Base-by-base conservation (phyloP, 176 grass and related monocot species). In the Tillandsia leiboldiana region DNA sequence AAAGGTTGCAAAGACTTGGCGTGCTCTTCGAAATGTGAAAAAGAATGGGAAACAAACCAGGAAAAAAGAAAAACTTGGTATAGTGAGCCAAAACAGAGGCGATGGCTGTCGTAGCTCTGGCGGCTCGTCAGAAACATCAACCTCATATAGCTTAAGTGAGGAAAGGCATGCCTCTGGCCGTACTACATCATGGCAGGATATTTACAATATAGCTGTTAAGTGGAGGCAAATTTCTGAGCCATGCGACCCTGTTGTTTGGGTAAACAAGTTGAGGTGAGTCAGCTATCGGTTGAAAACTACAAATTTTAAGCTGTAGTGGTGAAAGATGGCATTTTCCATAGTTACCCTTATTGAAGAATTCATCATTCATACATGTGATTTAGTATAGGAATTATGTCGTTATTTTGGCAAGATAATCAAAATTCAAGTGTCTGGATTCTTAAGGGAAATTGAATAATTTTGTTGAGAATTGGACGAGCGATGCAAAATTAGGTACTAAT, bases 151-250 rank as follows among this genome's bases (percentile, higher is more conserved):
- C 73, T 81, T 83, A 74, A 89, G 70, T 79, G 94, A 92, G 84
- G 94, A 92, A 47, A 83, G 29, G 72, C 52, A 82, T 70, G 79
- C 87, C 52, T 83, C 89, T 65, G 84, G 80, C 7, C 83, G 87
- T 51, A 81, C 77, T 51, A 79, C 90, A 24, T 84, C 94, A 72
- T 97, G 94, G 94, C 79, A 90, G n/a, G 89, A 92, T 86, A 80
- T 97, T 48, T 97, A 93, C 80, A 79, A 81, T 72, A 63, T 97
- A 84, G 94, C 87, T 69, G 94, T 90, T 51, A 93, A 86, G 63
- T 97, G 94, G 94, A 85, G 94, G 73, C 89, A 97, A 48, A 85
- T 97, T 76, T 97, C 94, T 77, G 94, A 97, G 74, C 94, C 94
- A 50, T 97, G 94, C 83, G 94, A 97, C 72, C 89, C 94, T 85